Percentiles rank a stretch among this genome's conserved stretches.
Evolutionary conservation across 441 rosid genomes (phyloP).

Genomic region (Pelargonium cotyledonis): DNA sequence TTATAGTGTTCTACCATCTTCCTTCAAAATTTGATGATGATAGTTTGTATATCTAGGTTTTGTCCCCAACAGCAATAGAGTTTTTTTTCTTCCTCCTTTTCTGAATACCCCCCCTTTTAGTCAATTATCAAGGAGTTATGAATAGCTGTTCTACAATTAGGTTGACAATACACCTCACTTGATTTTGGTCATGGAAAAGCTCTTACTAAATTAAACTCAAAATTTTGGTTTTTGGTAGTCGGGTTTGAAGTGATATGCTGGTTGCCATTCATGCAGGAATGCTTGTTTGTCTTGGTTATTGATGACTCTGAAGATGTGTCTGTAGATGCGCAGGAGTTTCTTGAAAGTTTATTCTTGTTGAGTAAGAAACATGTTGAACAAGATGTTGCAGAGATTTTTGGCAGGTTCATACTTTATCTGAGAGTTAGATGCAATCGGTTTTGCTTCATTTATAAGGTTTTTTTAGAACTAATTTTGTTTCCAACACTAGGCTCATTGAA

Average conservation of each 20-base stretch:
- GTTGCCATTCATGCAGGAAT: constrained; percentile 58
- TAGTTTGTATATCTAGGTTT: background rate
- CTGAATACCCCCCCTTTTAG: background rate
- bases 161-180: constrained; percentile 1
- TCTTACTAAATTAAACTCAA: constrained; percentile 7
- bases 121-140: no score
- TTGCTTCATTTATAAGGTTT: constrained; percentile 1
- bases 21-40: background rate
- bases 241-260: constrained; percentile 7
- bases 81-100: background rate
- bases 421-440: background rate
- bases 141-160: background rate
- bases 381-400: constrained; percentile 56
- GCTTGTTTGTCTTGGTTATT: constrained; percentile 64
- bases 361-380: constrained; percentile 35
- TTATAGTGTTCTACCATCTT: background rate
- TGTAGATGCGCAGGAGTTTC: constrained; percentile 55
- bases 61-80: no score
- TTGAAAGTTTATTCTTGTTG: constrained; percentile 43
- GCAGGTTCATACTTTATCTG: constrained; percentile 47
- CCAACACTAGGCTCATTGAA: constrained; percentile 56
- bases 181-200: constrained; percentile 8
- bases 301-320: constrained; percentile 75
- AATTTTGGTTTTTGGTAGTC: constrained; percentile 9
- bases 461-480: constrained; percentile 10